Base-by-base conservation (phyloP, 2,329 filamentous ascomycete genomes). In the Diaporthe citrichinensis region DNA sequence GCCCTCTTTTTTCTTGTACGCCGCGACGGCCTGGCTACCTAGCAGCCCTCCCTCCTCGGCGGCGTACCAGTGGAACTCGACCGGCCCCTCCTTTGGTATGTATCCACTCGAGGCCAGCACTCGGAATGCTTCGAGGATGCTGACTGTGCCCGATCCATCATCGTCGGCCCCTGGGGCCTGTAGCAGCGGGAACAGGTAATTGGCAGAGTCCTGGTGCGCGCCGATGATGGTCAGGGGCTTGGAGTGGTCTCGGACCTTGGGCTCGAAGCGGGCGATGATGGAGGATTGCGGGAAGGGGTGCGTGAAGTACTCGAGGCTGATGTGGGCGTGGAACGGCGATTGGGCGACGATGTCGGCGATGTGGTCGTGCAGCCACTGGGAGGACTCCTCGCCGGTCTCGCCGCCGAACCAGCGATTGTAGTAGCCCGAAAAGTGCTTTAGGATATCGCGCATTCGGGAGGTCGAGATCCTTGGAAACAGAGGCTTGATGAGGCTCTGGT, bases 21-120 rank as follows among this genome's bases (percentile, higher is more conserved):
- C 87, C 83, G 94, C 94, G 80, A 95, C 90, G 12, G 91, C 92
- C 80, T 94, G 92, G 62, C 91, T 93, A 62, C 94, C 94, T 1
- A 96, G 89, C 57, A 97, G 86, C 20, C 94, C 94, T 12, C 92
- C 94, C 82, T 97, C 94, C 80, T 97, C 94, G 1, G 94, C 94
- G 4, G 92, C 93, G 84, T 96, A 96, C 94, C 94, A 97, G 82
- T 96, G 93, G 82, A 95, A 95, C 83, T 95, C 93, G 72, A 95
- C 84, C 0, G 92, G 83, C 0, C 83, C 83, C 10, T 83, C 78
- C 39, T 79, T 74, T 3, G 83, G 83, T 25, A 80, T 77, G 69
- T 78, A 84, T 0, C 83, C 83, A 36, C 78, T 87, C 71, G 89
- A 83, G 17, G 90, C 89, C 78, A 95, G 86, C 72, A 93, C 91